Evolutionary conservation across 441 rosid genomes (phyloP), one percentile per base, ranked within the genome.

Genomic region (Aleurites moluccanus): DNA sequence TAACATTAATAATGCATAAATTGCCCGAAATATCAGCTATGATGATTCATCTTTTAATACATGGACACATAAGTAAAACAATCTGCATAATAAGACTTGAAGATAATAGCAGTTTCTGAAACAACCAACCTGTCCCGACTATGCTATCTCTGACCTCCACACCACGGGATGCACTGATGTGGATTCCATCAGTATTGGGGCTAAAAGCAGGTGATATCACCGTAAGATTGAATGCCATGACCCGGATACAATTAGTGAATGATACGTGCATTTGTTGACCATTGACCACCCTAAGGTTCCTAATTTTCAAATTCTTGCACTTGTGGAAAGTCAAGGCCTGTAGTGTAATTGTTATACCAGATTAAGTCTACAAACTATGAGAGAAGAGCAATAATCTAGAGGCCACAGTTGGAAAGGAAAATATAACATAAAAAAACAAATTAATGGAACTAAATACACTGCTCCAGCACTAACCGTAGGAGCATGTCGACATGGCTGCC

Each of bases 111-210:
- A 59, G 49, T 65, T 75, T 67, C 66, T 16, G 30, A 63, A 40
- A 65, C 49, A 49, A 67, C 77, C 38, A 66, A 91, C 99, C 97
- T 82, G 98, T 95, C 77, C 85, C 73, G 59, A 95, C 86, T 5
- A 84, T 76, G 68, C 86, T 77, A 75, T 90, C 78, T 78, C 81
- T 85, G 55, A 95, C 74, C 65, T 77, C 75, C 60, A 95, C 88
- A 72, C 90, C 87, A 64, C 83, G 91, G 72, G 94, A 92, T 74
- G 83, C 78, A 75, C 97, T 91, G 42, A 95, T 83, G 70, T 92
- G 98, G 77, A 92, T 87, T 69, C 99, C 99, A 85, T 95, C 99
- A 0, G 98, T 92, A 44, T 95, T 95, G 33, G 99, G 99, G 83
- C 97, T 95, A 33, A 10, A 67, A n/a, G 85, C 83, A 4, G 99